Evolutionary conservation across 2,329 filamentous ascomycete genomes (phyloP), one percentile per base, ranked within the genome.

Genomic region (Colletotrichum horii): DNA sequence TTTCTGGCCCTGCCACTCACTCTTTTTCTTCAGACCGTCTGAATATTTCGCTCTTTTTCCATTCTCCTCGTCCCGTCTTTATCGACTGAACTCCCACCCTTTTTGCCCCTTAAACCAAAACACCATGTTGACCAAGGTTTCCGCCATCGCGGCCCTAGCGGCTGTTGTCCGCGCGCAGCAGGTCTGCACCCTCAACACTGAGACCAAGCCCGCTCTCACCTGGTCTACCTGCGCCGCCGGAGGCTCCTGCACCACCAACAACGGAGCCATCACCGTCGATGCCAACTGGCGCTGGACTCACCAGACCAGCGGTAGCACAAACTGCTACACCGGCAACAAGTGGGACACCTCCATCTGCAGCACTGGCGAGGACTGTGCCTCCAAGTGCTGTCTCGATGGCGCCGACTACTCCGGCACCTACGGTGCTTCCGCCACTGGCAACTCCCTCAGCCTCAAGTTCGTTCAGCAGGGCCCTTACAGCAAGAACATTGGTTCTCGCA

Each of bases 271-370:
- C 60, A 89, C 89, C 70, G 83, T 93, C 78, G 91, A 93, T 76
- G 81, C 90, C 80, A 92, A 92, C 85, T 92, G 90, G 90, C 88
- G 91, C 77, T 92, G 91, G 91, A 85, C 90, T 74, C 90, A 92
- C 82, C 79, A 81, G 30, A 82, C 83, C 66, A 79, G 80, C 11
- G 84, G 86, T 66, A 85, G 83, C 78, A 89, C 85, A 78, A 92
- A 92, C 85, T 91, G 90, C 85, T 91, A 91, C 83, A 86, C 83
- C 8, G 89, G 89, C 68, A 91, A 91, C 82, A 80, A 81, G 56
- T 87, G 88, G 82, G 87, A 89, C 76, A 84, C 82, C 3, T 78
- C 81, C 68, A 76, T 85, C 79, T 86, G 88, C 79, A 81, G 84
- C 9, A 83, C 85, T 74, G 84, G 85, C 76, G 81, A 80, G 66